Base-by-base conservation (phyloP, 306 rosid species). In the Trichosanthes cucumerina region DNA sequence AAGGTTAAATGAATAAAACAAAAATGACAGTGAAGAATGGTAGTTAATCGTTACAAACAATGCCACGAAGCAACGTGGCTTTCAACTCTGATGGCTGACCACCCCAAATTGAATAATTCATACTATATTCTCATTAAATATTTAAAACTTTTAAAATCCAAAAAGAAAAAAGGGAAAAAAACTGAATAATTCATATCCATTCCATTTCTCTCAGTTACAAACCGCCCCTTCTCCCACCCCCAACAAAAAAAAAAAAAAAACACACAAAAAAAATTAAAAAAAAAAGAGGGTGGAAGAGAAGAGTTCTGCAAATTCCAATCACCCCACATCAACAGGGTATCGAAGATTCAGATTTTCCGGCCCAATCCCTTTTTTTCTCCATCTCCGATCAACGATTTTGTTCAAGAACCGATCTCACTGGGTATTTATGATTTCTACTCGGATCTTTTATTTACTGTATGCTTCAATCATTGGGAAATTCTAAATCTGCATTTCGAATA, bases 251-350 rank as follows among this genome's bases (percentile, higher is more conserved):
- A 4, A 50, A 49, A 49, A 4, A 10, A 16, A 50, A 15, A 36
- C 2, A 71, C 14, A 5, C 0, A 10, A 73, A 49, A 26, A 73
- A 16, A 26, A 71, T n/a, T 19, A 8, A 2, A 9, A 11, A 23
- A n/a, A 21, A 41, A 68, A 1, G 15, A 43, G 36, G 57, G 56
- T 43, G 54, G 38, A 70, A 70, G 56, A 43, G 47, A 15, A 70
- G 54, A 70, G 56, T 70, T 74, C 28, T 52, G 60, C 62, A 31
- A 74, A 52, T 74, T 74, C 52, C 78, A 33, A 50, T 74, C 62
- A 50, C n/a, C 62, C 62, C 78, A 28, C 43, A 74, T 49, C 43
- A 31, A 31, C 41, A 2, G 60, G 46, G 62, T 74, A 72, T 52
- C 41, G 41, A 16, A 74, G 63, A 74, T 52, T 74, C 28, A 16